A percentile compares a stretch with the other conserved stretches of the same genome.
Conservation (phyloP, 2,329 filamentous ascomycete species). For the Aspergillus sp. region DNA sequence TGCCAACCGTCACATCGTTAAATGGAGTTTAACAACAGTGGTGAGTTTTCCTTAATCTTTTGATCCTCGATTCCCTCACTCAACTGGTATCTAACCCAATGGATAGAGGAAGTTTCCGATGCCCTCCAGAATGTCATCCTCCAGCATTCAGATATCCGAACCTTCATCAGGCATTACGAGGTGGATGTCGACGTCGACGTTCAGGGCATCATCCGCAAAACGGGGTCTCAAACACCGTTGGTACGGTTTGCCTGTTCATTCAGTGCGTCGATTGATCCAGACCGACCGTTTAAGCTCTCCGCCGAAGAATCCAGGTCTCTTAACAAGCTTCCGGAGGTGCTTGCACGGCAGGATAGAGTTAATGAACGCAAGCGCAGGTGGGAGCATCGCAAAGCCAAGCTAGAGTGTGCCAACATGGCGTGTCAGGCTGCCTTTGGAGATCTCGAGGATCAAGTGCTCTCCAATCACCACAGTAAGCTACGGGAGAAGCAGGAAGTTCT, state of each 20-base stretch:
- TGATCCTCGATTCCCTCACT: not conserved
- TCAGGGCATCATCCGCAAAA: not conserved
- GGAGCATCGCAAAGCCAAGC: not conserved
- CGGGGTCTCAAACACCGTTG: not conserved
- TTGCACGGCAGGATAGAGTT: not conserved
- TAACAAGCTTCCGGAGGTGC: not conserved
- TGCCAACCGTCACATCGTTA: not conserved
- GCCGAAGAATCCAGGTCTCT: not conserved
- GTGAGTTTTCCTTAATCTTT: not conserved
- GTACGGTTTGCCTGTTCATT: not conserved
- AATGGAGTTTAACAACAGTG: slow-evolving; percentile 7
- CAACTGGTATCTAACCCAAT: not conserved
- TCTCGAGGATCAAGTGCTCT: not conserved
- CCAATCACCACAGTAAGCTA: too few species aligned
- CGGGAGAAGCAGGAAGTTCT: slow-evolving; percentile 5
- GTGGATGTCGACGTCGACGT: slow-evolving; percentile 17
- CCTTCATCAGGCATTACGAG: slow-evolving; percentile 19
- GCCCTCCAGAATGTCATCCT: slow-evolving; percentile 17
- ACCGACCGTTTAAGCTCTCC: not conserved
- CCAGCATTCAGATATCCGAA: slow-evolving; percentile 17
- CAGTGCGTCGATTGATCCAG: not conserved
- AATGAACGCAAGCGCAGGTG: not conserved
- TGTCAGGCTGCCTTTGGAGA: not conserved
- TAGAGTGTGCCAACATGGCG: not conserved
- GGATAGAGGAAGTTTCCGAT: not conserved